Evolutionary conservation across 371 early-diverging fungal genomes (phyloP), one percentile per base, ranked within the genome.

Genomic region (Dinochytrium kinnereticum): DNA sequence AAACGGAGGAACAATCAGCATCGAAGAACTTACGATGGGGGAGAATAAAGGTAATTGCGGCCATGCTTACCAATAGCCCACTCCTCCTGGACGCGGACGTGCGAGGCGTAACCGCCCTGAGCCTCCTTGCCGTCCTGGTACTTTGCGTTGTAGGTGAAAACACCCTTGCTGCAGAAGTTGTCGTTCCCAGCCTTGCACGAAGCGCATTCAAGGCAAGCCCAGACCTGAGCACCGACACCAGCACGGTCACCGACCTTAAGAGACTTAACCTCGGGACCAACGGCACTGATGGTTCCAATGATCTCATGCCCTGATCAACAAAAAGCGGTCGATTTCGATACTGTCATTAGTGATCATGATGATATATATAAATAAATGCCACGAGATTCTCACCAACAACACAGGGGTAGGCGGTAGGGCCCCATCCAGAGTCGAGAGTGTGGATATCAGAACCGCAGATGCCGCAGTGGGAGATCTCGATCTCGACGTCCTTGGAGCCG

Each of bases 111-210:
- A 28, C 79, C 79, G 7, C 79, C 79, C 31, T 75, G 55, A 21
- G 73, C 31, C 30, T 37, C 49, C 40, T 70, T 61, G 28, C 95
- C 95, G 59, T 94, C 96, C 19, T 87, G 76, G 40, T 88, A 84
- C 80, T 78, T 88, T 79, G 74, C 82, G 85, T 85, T 90, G 88
- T 80, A 92, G 39, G 78, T 91, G 76, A 59, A 61, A 36, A 75
- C 67, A n/a, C 50, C 38, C 40, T 50, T 17, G 26, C 49, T 3
- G 74, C 81, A 81, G 37, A 66, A 65, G 59, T 76, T 76, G 67
- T 80, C 78, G 24, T 31, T 31, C 13, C 77, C 74, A 5, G 30
- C 51, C 17, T 51, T 51, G 70, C 80, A 79, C 21, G 36, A 31
- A 34, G 73, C 37, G 73, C 83, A 82, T 74, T 66, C 92, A 91